phyloP scores from a whole-genome alignment of 2,329 filamentous ascomycete species.

The Talaromyces albobiverticillius region DNA sequence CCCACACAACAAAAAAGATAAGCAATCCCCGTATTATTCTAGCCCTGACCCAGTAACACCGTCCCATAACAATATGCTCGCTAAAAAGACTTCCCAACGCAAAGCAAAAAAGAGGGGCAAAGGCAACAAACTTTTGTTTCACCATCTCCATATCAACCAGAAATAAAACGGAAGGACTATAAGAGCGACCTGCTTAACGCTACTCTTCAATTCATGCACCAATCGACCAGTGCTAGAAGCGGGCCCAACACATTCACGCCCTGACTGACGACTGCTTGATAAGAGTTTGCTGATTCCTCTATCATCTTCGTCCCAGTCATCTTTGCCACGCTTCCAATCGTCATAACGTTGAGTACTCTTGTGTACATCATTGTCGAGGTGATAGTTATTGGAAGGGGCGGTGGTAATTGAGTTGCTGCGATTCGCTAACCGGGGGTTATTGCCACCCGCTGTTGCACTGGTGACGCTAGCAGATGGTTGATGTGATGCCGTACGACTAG shows the following conservation, averaged over 20 bases:
- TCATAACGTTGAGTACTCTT: slow-evolving; percentile 13
- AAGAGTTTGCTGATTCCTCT: slow-evolving; percentile 28
- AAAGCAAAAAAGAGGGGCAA: background rate
- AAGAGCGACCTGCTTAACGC: slow-evolving; percentile 53
- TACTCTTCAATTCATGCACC: slow-evolving; percentile 53
- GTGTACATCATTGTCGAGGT: slow-evolving; percentile 10
- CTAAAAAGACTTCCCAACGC: slow-evolving; percentile 4
- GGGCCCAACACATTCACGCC: slow-evolving; percentile 19
- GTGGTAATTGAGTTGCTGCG: slow-evolving; percentile 3
- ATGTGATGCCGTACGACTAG: slow-evolving; percentile 23
- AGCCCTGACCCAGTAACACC: background rate
- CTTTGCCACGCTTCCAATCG: slow-evolving; percentile 6
- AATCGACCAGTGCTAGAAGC: slow-evolving; percentile 58
- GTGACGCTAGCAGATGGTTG: slow-evolving; percentile 22
- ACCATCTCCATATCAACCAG: slow-evolving; percentile 38
- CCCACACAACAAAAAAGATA: no score
- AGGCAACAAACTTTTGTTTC: background rate
- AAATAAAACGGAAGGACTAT: slow-evolving; percentile 64
- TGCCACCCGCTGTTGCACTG: slow-evolving; percentile 20
- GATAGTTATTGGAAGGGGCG: background rate
- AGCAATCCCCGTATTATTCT: background rate
- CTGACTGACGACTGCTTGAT: slow-evolving; percentile 7
- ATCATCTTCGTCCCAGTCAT: slow-evolving; percentile 18
- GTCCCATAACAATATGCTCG: slow-evolving; percentile 3
- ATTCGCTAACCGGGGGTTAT: slow-evolving; percentile 18